A percentile compares a stretch with the other conserved stretches of the same genome.
These are phyloP conservation scores for Microbotryum lychnidis-dioicae DNA, from an alignment of 1,284 basidiomycete species.

Conservation along the genomic window DNA sequence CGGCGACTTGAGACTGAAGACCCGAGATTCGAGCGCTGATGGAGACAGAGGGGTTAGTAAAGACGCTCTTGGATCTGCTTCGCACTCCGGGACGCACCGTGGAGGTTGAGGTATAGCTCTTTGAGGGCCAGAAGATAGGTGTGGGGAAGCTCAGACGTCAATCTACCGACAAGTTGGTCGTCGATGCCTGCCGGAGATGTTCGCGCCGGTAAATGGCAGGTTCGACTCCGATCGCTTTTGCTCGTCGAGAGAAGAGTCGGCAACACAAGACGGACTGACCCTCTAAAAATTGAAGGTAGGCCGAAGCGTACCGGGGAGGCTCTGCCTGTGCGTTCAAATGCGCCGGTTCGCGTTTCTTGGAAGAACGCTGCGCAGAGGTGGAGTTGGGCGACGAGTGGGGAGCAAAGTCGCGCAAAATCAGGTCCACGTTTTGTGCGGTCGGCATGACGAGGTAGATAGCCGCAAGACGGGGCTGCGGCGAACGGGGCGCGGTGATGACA, in stretches of 20 bases:
- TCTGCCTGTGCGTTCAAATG: constrained; percentile 15
- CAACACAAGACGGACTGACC: constrained; percentile 48
- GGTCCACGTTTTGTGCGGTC: constrained; percentile 85
- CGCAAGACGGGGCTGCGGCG: constrained; percentile 71
- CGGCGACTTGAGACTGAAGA: constrained; percentile 68
- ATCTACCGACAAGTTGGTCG: constrained; percentile 63
- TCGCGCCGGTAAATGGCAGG: background rate
- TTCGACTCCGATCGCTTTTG: no score
- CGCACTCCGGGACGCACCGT: constrained; percentile 48
- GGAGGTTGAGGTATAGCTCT: constrained; percentile 83
- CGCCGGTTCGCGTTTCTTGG: constrained; percentile 16
- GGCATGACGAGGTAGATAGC: constrained; percentile 91
- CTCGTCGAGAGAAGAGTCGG: no score
- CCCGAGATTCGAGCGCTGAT: constrained; percentile 69
- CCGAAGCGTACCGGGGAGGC: constrained; percentile 67
- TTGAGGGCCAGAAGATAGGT: constrained; percentile 56
- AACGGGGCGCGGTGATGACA: constrained; percentile 48
- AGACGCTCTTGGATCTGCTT: background rate
- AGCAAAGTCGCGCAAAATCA: constrained; percentile 75
- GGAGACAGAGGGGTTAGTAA: background rate
- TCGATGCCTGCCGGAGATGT: constrained; percentile 50
- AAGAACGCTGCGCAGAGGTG: background rate
- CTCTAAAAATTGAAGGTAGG: constrained; percentile 92
- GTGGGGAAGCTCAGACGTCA: constrained; percentile 49
- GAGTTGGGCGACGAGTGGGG: background rate